Percentiles rank a stretch among this genome's conserved stretches.
Conservation (phyloP, 768 basidiomycete species). For the Kwoniella heveanensis region DNA sequence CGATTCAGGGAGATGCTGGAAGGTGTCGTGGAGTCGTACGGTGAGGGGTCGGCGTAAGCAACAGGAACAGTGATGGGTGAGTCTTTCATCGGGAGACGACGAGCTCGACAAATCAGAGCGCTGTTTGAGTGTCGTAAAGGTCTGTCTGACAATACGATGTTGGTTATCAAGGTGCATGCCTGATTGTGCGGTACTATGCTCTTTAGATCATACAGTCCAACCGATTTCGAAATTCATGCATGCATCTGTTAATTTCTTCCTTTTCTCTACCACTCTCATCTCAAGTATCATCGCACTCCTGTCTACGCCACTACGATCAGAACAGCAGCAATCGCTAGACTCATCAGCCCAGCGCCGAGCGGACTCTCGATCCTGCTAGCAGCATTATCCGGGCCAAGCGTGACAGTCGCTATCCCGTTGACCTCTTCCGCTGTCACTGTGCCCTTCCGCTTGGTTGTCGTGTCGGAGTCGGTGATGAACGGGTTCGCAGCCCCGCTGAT, state of each 20-base stretch:
- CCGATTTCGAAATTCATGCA: no score
- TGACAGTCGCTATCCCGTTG: neutral
- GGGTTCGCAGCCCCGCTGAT: neutral
- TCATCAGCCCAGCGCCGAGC: neutral
- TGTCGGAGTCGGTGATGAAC: neutral
- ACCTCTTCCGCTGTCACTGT: neutral
- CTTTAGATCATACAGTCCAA: no score
- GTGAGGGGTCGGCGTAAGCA: conserved; percentile 6
- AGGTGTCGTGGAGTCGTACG: conserved; percentile 10
- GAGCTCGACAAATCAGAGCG: no score
- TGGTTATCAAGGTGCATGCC: no score
- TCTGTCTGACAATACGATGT: no score
- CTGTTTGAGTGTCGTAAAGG: no score
- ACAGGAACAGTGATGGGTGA: neutral
- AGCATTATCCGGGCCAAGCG: neutral
- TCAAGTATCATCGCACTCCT: neutral
- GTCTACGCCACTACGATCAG: neutral
- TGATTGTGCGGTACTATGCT: no score
- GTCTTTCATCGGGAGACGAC: neutral
- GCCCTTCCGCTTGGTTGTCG: neutral
- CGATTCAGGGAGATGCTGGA: conserved; percentile 31
- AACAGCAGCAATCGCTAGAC: neutral
- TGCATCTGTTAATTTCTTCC: neutral
- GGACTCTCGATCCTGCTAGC: neutral
- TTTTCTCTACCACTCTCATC: neutral